A percentile compares a stretch with the other conserved stretches of the same genome.
These are phyloP conservation scores for Tulasnella sp. DNA, from an alignment of 768 basidiomycete species.

Conservation along the genomic window DNA sequence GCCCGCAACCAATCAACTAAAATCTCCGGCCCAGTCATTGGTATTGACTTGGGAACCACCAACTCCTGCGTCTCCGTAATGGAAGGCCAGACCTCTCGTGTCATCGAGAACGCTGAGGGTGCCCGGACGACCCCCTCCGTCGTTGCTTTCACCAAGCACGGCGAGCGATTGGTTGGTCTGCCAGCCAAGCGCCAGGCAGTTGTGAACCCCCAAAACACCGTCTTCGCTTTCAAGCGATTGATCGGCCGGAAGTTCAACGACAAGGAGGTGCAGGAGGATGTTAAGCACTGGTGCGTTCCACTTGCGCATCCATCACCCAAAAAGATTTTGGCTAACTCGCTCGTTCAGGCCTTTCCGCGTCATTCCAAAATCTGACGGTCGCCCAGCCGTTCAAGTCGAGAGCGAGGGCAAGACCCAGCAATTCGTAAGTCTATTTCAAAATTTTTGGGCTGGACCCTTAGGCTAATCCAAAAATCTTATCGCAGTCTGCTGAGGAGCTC, in stretches of 20 bases:
- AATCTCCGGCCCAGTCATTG: conserved; percentile 89
- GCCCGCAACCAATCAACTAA: conserved; percentile 96
- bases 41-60: conserved; percentile 95
- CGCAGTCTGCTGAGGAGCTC: conserved; percentile 79
- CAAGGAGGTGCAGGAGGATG: conserved; percentile 90
- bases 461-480: conserved; percentile 11
- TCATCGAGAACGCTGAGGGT: conserved; percentile 98
- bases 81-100: conserved; percentile 93
- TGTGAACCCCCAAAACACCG: conserved; percentile 92
- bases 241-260: conserved; percentile 94
- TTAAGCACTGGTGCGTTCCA: conserved; percentile 70
- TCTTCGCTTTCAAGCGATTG: conserved; percentile 91
- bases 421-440: conserved; percentile 57
- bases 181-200: conserved; percentile 98
- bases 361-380: conserved; percentile 68
- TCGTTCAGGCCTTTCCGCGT: conserved; percentile 78
- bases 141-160: conserved; percentile 98
- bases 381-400: conserved; percentile 83
- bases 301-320: not conserved
- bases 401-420: conserved; percentile 80
- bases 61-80: conserved; percentile 89
- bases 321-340: not conserved
- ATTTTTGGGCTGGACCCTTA: conserved; percentile 22
- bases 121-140: conserved; percentile 97
- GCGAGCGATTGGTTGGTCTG: conserved; percentile 92